Conservation (phyloP, 331 rosid species). For the Quercus lobata region DNA sequence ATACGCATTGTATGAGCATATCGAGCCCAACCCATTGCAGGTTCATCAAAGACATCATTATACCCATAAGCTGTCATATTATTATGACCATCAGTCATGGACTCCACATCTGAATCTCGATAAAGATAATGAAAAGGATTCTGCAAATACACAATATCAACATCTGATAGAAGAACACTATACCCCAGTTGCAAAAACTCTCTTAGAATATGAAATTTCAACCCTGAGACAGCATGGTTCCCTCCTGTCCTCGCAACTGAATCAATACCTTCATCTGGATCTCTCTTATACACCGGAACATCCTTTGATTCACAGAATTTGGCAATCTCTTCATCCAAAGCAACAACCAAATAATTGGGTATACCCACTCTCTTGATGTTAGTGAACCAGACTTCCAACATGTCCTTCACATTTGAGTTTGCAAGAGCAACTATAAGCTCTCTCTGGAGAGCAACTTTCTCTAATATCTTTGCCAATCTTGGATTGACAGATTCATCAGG, state of each 20-base stretch:
- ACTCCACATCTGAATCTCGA: constrained; percentile 49
- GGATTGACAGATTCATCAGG: constrained; percentile 86
- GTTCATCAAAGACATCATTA: constrained; percentile 44
- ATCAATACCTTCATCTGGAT: constrained; percentile 60
- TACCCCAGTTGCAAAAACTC: constrained; percentile 91
- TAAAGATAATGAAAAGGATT: constrained; percentile 67
- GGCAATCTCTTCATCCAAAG: constrained; percentile 62
- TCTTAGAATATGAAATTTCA: constrained; percentile 75
- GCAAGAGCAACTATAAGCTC: constrained; percentile 88
- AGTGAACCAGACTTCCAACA: constrained; percentile 78
- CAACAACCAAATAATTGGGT: constrained; percentile 74
- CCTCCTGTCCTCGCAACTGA: constrained; percentile 56
- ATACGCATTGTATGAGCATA: constrained; percentile 49
- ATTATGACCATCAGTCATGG: constrained; percentile 57
- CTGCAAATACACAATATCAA: constrained; percentile 78
- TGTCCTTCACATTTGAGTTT: constrained; percentile 70
- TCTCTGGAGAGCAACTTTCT: constrained; percentile 56
- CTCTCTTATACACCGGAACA: constrained; percentile 72
- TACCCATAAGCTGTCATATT: constrained; percentile 50
- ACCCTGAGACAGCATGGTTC: constrained; percentile 72
- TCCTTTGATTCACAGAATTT: constrained; percentile 50
- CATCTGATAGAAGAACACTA: constrained; percentile 80
- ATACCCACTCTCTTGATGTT: constrained; percentile 70
- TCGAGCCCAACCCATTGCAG: constrained; percentile 57
- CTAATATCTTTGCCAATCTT: constrained; percentile 67